These are phyloP conservation scores for Litsea cubeba DNA, from an alignment of 164 flowering plant genomes.

Conservation along the genomic window DNA sequence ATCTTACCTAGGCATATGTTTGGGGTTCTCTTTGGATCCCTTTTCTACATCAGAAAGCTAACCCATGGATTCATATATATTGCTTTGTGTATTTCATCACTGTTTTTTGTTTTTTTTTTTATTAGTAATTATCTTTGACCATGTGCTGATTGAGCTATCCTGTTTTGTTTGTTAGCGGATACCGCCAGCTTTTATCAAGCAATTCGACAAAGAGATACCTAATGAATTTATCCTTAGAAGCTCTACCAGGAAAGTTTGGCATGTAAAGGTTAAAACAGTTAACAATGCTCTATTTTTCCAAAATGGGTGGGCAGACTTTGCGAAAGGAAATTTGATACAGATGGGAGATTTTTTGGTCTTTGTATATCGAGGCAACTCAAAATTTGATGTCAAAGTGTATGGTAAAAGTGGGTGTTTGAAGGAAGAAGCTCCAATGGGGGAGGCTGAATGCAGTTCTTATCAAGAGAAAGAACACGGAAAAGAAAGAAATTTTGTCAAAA, in stretches of 20 bases:
- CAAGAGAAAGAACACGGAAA: background rate
- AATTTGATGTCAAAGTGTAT: constrained; percentile 40
- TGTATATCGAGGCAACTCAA: constrained; percentile 29
- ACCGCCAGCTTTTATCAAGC: constrained; percentile 5
- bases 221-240: constrained; percentile 1
- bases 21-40: too few relatives aligned
- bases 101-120: too few relatives aligned
- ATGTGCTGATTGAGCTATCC: background rate
- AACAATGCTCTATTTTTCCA: constrained; percentile 21
- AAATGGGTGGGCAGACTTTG: constrained; percentile 45
- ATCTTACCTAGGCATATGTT: too few relatives aligned
- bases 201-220: background rate
- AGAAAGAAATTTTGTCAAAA: background rate
- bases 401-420: constrained; percentile 36
- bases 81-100: too few relatives aligned
- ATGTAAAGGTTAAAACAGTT: constrained; percentile 17
- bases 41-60: too few relatives aligned
- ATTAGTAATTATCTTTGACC: background rate
- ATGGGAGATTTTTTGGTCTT: constrained; percentile 37
- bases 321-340: constrained; percentile 26
- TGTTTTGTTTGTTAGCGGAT: constrained; percentile 7
- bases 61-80: too few relatives aligned
- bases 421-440: background rate
- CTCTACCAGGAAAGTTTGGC: constrained; percentile 21
- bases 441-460: background rate